phyloP scores from a whole-genome alignment of 164 flowering plant species.

The Tetracentron sinense region DNA sequence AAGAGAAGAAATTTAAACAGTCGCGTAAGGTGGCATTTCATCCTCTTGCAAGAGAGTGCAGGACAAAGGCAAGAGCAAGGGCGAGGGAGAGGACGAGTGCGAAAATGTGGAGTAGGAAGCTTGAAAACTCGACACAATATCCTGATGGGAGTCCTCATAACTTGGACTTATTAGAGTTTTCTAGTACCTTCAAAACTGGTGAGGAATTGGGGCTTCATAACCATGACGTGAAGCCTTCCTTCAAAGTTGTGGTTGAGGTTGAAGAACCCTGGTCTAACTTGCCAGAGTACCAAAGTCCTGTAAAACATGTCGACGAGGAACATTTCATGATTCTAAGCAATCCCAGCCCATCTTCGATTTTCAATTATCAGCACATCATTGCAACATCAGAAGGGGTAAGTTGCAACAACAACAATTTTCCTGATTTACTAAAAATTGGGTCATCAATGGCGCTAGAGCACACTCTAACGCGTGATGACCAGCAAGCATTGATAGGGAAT shows the following conservation, averaged over 20 bases:
- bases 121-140: constrained; percentile 9
- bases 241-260: no score
- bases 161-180: constrained; percentile 9
- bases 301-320: no score
- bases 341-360: no score
- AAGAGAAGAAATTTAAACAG: constrained; percentile 19
- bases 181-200: constrained; percentile 14
- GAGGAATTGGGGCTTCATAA: not conserved
- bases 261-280: no score
- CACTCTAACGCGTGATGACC: no score
- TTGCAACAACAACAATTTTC: not conserved
- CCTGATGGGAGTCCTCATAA: constrained; percentile 1
- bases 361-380: no score
- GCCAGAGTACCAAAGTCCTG: no score
- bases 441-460: not conserved
- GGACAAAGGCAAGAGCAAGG: constrained; percentile 53
- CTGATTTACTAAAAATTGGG: not conserved
- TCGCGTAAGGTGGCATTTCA: constrained; percentile 17
- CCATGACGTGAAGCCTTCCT: no score
- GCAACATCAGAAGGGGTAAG: no score
- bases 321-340: no score
- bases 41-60: constrained; percentile 30
- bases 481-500: no score
- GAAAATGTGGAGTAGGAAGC: constrained; percentile 20
- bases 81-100: constrained; percentile 52